Evolutionary conservation across 768 basidiomycete genomes (phyloP), one percentile per base, ranked within the genome.

Genomic region (Boletus vinaceobasis): DNA sequence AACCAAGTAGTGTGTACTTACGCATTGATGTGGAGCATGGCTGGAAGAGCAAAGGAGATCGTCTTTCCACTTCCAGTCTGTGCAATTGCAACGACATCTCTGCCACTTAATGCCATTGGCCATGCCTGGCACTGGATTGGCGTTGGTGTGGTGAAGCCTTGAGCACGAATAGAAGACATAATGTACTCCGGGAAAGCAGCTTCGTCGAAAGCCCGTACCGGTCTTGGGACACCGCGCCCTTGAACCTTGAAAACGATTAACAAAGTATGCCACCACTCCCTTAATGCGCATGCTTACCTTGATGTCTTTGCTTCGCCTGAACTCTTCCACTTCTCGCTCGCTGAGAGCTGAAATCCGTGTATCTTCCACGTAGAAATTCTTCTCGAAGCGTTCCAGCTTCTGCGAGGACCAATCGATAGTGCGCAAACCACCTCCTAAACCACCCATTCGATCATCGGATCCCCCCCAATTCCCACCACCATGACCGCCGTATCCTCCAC

Each of bases 1-100:
- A 46, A 39, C 17, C 2, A 5, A 33, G 10, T 21, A 35, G 49
- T 10, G 7, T 17, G 23, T 23, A 78, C 90, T 60, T 67, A 93
- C 90, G 97, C 97, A 82, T 98, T 99, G 77, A 99, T 99, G 74
- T 99, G 97, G 33, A 99, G 80, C 96, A 98, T 99, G 47, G 97
- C 96, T 38, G 97, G 97, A 43, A 99, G 86, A 52, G 97, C 96
- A 70, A 99, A 99, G 10, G 95, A 85, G 53, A 99, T 98, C 7
- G 97, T 99, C 78, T 99, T 99, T 53, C 97, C 97, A 72, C 92
- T 95, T 53, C 97, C 97, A 9, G 97, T 99, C 73, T 98, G 95
- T 36, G 97, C 95, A 63, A 99, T 93, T 52, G 96, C 97, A 43
- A 96, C 90, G 37, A 98, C 81, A 73, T 99, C 96, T 57, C 93